Base-by-base conservation (phyloP, 176 grass and related monocot species). In the Typha latifolia region DNA sequence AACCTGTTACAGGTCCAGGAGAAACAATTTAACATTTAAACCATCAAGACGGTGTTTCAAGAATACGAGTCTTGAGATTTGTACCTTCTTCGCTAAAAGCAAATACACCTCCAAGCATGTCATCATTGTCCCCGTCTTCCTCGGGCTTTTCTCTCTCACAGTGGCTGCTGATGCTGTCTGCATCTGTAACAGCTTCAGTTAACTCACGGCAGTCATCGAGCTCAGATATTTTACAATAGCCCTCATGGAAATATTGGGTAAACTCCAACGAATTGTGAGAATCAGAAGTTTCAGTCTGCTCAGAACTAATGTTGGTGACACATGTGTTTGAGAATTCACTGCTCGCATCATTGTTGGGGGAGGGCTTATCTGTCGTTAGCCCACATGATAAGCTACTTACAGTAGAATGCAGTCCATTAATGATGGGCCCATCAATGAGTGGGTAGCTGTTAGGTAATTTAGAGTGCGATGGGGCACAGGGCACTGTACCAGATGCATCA, bases 131-230 rank as follows among this genome's bases (percentile, higher is more conserved):
- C 81, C 78, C 89, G 81, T 99, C 89, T 90, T 94, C 89, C 83
- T 90, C 89, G 0, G 85, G 88, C 88, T 89, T 96, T 81, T 96
- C 92, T 96, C 87, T 91, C 88, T 89, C 92, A 59, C 92, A 96
- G 84, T 93, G 89, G 95, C 86, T 93, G 84, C 89, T 90, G 95
- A 69, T 99, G 86, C 89, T 93, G 89, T 99, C 95, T 81, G 85
- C 92, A 75, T 96, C 92, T 78, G 82, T 96, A 87, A 91, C 92
- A 96, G 92, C 92, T 76, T 99, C 95, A 93, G 89, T 90, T 82
- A 90, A 89, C 86, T 94, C 95, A 93, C 89, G 81, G 89, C 95
- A 85, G 86, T 93, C 95, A 93, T 99, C 81, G 86, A 99, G 89
- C 79, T 87, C 94, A 70, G 88, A 89, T 90, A 90, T 84, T 84